Evolutionary conservation across 805 yeast species (phyloP), one percentile per base, ranked within the genome.

Genomic region (Hanseniaspora taiwanica): DNA sequence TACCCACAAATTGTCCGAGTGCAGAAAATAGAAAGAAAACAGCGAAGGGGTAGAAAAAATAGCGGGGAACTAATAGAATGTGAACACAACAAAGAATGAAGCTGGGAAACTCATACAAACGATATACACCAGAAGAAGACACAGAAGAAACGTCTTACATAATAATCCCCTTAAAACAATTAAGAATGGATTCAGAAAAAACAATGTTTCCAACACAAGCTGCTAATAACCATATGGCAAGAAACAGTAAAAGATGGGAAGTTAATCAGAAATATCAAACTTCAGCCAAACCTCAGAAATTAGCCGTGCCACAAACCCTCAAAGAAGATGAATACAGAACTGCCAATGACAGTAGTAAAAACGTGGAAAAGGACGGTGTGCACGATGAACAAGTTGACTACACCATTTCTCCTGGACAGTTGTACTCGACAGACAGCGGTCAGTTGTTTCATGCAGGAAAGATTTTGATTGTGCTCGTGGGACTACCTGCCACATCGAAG

Each of bases 401-500:
- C 46, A 78, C 79, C 52, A 73, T 82, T 14, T 78, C 91, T 2
- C 96, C 96, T 1, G 96, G 94, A 0, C 98, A 89, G 60, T 65
- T 87, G 35, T 89, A 89, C 58, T 78, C 93, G 10, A 89, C 97
- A 0, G 95, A 85, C 43, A 76, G 87, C 0, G 98, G 98, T 0
- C 72, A 85, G 47, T 67, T 91, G 51, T 91, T 84, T 63, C 97
- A 91, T 53, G 97, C 98, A 4, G 98, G 98, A 3, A 82, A 84
- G 51, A 76, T 91, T 35, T 76, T 94, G 50, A 80, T 91, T 40
- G 84, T 81, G 3, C 69, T 91, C 48, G 89, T 83, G 4, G 98
- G 98, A 0, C 67, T 87, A 44, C 97, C 98, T 2, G 97, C 96
- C 1, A 71, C 97, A 37, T 96, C 97, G 2, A 91, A 91, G 57